Evolutionary conservation across 805 yeast species (phyloP).

Genomic region (Nakazawaea ishiwadae): DNA sequence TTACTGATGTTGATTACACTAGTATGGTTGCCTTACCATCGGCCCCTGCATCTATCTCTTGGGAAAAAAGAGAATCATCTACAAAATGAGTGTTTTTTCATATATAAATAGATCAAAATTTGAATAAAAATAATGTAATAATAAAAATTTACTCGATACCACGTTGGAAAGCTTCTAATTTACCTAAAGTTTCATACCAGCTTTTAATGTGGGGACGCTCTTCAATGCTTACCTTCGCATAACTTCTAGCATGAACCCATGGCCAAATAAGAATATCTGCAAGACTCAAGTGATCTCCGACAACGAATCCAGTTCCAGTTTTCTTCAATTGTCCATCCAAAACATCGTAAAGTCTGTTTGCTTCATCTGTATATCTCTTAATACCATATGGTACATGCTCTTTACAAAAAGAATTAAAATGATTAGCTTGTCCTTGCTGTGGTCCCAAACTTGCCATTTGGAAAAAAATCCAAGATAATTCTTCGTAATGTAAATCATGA

Average conservation of each 20-base stretch:
- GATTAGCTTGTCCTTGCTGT: slow-evolving; percentile 56
- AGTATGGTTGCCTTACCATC: slow-evolving; percentile 92
- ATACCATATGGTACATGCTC: slow-evolving; percentile 53
- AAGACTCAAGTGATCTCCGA: slow-evolving; percentile 52
- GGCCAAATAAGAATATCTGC: slow-evolving; percentile 52
- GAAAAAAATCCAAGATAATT: slow-evolving; percentile 49
- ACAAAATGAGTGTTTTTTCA: too few relatives aligned
- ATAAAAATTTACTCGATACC: too few relatives aligned
- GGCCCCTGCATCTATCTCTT: slow-evolving; percentile 65
- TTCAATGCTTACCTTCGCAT: background rate
- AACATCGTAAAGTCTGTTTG: slow-evolving; percentile 49
- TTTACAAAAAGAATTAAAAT: slow-evolving; percentile 39
- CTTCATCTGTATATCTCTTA: slow-evolving; percentile 45
- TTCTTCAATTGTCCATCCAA: slow-evolving; percentile 41
- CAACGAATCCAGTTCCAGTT: slow-evolving; percentile 48
- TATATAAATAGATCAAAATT: too few relatives aligned
- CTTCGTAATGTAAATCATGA: slow-evolving; percentile 43
- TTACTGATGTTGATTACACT: slow-evolving; percentile 72
- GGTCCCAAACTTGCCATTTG: slow-evolving; percentile 61
- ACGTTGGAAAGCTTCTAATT: too few relatives aligned
- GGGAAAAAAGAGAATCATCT: slow-evolving; percentile 79
- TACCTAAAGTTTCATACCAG: too few relatives aligned
- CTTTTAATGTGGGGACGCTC: background rate
- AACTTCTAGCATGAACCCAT: slow-evolving; percentile 30
- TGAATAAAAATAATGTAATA: too few relatives aligned